phyloP scores from a whole-genome alignment of 164 flowering plant species.

The Liquidambar formosana region DNA sequence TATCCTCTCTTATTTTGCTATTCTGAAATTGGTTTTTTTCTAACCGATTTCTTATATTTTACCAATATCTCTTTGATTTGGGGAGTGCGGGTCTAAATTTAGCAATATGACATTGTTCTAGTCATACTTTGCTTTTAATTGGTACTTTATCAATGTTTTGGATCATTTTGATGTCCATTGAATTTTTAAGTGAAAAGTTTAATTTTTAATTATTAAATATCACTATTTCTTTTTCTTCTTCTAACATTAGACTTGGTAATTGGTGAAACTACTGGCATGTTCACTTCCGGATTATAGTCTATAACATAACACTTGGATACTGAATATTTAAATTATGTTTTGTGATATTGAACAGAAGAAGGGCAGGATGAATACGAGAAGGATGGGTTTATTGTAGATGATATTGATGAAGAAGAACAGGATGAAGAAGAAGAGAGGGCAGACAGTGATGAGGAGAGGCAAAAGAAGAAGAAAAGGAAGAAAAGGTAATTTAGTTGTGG shows the following conservation, averaged over 20 bases:
- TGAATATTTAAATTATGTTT: neutral
- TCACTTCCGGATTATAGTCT: neutral
- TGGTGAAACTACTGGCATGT: neutral
- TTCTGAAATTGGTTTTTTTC: too few species aligned
- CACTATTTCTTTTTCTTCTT: neutral
- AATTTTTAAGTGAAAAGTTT: too few species aligned
- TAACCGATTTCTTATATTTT: too few species aligned
- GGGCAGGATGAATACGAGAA: constrained; percentile 92
- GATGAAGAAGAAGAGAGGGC: constrained; percentile 57
- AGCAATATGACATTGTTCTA: too few species aligned
- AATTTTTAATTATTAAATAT: neutral
- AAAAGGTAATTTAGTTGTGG: constrained; percentile 45
- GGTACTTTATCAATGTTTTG: too few species aligned
- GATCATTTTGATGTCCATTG: too few species aligned
- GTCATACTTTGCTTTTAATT: too few species aligned
- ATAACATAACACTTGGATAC: too few species aligned
- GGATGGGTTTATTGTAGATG: constrained; percentile 95
- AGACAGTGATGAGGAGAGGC: constrained; percentile 59
- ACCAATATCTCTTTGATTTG: too few species aligned
- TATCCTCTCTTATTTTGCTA: too few species aligned
- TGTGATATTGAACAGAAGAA: constrained; percentile 43
- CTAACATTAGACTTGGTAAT: too few species aligned
- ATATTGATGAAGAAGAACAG: constrained; percentile 72
- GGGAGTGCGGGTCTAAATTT: too few species aligned
- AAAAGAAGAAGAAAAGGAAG: constrained; percentile 80